Conservation (phyloP, 2,329 filamentous ascomycete genomes). For the Penicillium sumatraense region DNA sequence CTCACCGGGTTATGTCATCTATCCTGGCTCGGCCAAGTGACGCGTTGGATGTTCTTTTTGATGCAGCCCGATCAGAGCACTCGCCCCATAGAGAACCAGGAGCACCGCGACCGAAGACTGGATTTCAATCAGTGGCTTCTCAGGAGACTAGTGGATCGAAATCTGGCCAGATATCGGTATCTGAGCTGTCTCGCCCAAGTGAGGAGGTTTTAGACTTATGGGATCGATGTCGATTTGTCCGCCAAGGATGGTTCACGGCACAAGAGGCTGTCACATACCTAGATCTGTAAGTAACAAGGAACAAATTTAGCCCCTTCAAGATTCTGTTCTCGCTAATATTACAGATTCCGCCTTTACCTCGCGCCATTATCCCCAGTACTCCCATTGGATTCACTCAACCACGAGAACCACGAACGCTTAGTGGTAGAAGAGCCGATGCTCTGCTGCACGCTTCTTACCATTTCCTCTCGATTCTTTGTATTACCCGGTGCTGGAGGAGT, state of each 20-base stretch:
- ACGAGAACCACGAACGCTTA: constrained; percentile 53
- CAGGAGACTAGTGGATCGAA: constrained; percentile 22
- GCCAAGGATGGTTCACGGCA: constrained; percentile 61
- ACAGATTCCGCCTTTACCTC: background rate
- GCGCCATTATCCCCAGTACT: background rate
- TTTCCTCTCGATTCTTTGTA: constrained; percentile 58
- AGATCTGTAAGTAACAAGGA: constrained; percentile 46
- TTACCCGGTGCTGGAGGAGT: constrained; percentile 49
- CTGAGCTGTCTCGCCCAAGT: constrained; percentile 27
- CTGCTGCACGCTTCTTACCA: constrained; percentile 59
- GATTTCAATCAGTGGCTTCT: background rate
- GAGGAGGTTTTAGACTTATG: constrained; percentile 50
- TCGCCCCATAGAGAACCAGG: constrained; percentile 20
- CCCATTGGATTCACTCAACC: constrained; percentile 45
- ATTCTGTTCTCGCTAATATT: background rate
- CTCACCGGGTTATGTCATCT: constrained; percentile 45
- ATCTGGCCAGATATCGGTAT: constrained; percentile 31
- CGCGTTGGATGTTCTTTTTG: constrained; percentile 58
- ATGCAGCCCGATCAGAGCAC: constrained; percentile 51
- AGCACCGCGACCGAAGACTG: constrained; percentile 11
- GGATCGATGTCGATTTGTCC: constrained; percentile 58
- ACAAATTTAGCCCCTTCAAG: too few relatives aligned
- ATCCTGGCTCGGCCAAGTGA: constrained; percentile 60
- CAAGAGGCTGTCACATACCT: constrained; percentile 59
- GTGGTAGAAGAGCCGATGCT: constrained; percentile 61